Evolutionary conservation across 1,139 yeast species (phyloP).

Genomic region (Kodamaea derodonti): DNA sequence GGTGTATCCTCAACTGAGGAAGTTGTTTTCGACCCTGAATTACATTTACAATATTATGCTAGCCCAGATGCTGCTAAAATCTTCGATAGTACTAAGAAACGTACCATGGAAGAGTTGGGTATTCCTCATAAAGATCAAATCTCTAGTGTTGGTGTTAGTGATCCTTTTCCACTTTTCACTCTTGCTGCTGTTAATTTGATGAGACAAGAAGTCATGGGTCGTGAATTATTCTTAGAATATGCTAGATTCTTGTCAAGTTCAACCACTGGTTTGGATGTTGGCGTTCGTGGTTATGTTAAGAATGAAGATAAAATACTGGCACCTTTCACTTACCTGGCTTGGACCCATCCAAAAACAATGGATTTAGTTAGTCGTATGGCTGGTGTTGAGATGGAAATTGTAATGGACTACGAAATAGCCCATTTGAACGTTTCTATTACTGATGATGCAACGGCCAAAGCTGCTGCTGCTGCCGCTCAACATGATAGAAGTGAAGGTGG

Average conservation of each 20-base stretch:
- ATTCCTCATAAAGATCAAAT: conserved; percentile 35
- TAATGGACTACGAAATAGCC: conserved; percentile 54
- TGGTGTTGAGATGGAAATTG: conserved; percentile 49
- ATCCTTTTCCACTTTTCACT: conserved; percentile 56
- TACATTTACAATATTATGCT: conserved; percentile 37
- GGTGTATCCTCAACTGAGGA: conserved; percentile 8
- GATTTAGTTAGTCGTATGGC: conserved; percentile 50
- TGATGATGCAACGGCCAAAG: conserved; percentile 26
- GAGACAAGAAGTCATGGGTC: conserved; percentile 47
- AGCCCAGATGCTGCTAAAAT: conserved; percentile 23
- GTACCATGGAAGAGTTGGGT: conserved; percentile 48
- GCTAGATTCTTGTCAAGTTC: conserved; percentile 38
- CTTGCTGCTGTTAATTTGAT: conserved; percentile 53
- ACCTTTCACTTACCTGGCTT: conserved; percentile 50
- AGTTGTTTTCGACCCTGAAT: conserved; percentile 37
- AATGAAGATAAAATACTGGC: conserved; percentile 21
- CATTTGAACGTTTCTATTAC: conserved; percentile 47
- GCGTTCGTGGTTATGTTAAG: conserved; percentile 47
- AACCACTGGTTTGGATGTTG: conserved; percentile 44
- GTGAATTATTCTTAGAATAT: conserved; percentile 40
- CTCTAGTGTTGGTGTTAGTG: conserved; percentile 49
- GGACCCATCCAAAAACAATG: conserved; percentile 53
- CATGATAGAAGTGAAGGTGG: conserved; percentile 17
- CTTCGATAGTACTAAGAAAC: conserved; percentile 34
- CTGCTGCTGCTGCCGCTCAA: conserved; percentile 10